Base-by-base conservation (phyloP, 306 rosid species). In the Cicer judaicum region DNA sequence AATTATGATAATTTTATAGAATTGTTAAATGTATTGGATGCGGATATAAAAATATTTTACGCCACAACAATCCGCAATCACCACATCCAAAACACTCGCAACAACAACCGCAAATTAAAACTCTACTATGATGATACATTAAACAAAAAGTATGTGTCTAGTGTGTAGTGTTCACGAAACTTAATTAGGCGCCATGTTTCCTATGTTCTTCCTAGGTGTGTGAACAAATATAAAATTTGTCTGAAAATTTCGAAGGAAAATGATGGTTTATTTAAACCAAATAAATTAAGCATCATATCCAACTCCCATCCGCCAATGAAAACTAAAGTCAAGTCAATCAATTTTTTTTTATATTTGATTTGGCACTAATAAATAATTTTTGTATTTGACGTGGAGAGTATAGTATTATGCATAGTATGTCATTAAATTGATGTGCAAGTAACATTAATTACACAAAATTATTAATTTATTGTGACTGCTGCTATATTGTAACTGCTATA, bases 261-360 rank as follows among this genome's bases (percentile, higher is more conserved):
- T 40, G 69, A 42, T 15, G 14, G 49, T 41, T 41, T 15, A 8
- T 18, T 40, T 40, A 5, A 29, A 14, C 29, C 39, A 63, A 63
- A 63, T 15, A 38, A 63, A n/a, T 14, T 63, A 56, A 21, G 40
- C 40, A 59, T 16, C 9, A 14, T 6, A 15, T 64, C n/a, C 5
- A 39, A 39, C 7, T 24, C 29, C 12, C 11, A 14, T n/a, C 50
- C 14, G 7, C 36, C 69, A 64, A 64, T 41, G 34, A 40, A 40
- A 64, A 64, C 50, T 41, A 41, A 40, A 63, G 70, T 74, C 76
- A 74, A 74, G 76, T 80, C 72, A 74, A 74, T 64, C 29, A 16
- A 60, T n/a, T 41, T 40, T 44, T 16, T 57, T 48, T 72, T 9
- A 42, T 15, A 47, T 50, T 11, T 49, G 12, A 40, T 48, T 15